A percentile compares a stretch with the other conserved stretches of the same genome.
Evolutionary conservation across 2,329 filamentous ascomycete species (phyloP).

Genomic region (Pseudogymnoascus pannorum): DNA sequence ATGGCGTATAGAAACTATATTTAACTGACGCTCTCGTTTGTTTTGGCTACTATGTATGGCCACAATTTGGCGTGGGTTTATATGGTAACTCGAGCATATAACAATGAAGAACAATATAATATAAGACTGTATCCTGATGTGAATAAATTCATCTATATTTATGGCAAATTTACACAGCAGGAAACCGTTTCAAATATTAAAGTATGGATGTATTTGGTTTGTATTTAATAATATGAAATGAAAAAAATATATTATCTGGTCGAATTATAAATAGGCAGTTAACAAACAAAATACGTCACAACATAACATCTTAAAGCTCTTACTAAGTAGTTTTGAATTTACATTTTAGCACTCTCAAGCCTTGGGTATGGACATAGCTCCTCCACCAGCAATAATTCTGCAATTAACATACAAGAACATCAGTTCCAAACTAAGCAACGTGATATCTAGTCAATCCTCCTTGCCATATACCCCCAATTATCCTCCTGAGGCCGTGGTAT

Average conservation of each 20-base stretch:
- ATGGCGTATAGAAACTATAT: neutral
- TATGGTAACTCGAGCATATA: neutral
- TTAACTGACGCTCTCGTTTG: neutral
- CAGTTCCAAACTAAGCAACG: neutral
- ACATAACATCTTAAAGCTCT: neutral
- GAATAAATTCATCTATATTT: neutral
- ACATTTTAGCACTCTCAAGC: neutral
- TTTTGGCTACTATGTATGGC: neutral
- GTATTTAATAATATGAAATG: neutral
- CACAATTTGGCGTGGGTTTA: neutral
- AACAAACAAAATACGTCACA: neutral
- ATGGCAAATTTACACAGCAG: neutral
- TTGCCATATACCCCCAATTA: neutral
- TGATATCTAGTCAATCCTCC: neutral
- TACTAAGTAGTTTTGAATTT: neutral
- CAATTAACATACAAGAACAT: neutral
- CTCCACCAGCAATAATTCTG: neutral
- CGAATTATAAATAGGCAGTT: no score
- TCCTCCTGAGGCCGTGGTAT: slow-evolving; percentile 4
- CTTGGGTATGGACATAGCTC: neutral
- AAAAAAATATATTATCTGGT: neutral
- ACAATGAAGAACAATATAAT: neutral
- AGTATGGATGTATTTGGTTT: neutral
- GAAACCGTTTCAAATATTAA: neutral
- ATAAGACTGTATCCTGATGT: neutral